Base-by-base conservation (phyloP, 768 basidiomycete species). In the Xerocomus potaroensis region DNA sequence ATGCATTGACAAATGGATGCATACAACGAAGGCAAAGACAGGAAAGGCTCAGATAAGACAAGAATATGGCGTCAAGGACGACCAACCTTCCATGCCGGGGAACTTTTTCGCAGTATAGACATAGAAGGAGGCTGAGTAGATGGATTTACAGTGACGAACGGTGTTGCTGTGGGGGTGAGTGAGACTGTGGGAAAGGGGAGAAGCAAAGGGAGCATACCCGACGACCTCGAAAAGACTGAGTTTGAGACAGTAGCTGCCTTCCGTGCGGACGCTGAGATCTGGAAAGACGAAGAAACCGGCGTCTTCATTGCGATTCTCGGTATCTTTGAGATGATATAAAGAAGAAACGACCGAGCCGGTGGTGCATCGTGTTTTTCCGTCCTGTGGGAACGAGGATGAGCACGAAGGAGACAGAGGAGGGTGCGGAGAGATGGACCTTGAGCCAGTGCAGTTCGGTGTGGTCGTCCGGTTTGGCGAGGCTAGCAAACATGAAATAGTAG, bases 211-310 rank as follows among this genome's bases (percentile, higher is more conserved):
- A 14, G 81, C 87, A 65, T 58, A 93, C 91, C 85, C 87, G 33
- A 92, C 87, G 43, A 96, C 90, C 69, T 97, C 94, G 63, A 87
- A 98, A 41, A 98, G 69, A 43, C 76, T 79, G 51, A 84, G 72
- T 64, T 84, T 85, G 33, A 76, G 65, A 38, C 66, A 75, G 59
- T 94, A 98, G 54, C 84, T 86, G 8, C 94, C 94, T 65, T 97
- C 94, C 3, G 90, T 91, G 49, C 91, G 73, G 5, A 97, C 91
- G 50, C 86, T 87, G 21, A 98, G 76, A 65, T 96, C 94, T 1
- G 94, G 94, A 58, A 98, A 98, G 26, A 96, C 92, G 60, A 98
- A 98, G 72, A 94, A 93, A 0, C 91, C 93, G 8, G 90, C 91
- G 57, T 91, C 88, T 62, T 72, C 62, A 51, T 75, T 75, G 43